phyloP scores from a whole-genome alignment of 2,329 filamentous ascomycete genomes.

The Fusarium ramigenum region DNA sequence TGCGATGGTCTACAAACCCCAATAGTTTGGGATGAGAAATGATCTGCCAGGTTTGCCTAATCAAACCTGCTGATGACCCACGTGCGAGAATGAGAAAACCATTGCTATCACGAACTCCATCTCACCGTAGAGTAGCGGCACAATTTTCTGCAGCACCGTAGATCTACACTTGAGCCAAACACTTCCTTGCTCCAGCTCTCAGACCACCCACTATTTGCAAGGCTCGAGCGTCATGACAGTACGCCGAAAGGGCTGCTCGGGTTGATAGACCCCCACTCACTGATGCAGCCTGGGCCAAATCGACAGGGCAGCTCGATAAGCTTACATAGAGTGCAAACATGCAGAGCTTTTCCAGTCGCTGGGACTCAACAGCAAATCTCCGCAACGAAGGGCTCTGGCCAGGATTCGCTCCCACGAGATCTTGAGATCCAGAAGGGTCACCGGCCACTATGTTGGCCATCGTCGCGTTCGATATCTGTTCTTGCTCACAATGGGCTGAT shows the following conservation, averaged over 20 bases:
- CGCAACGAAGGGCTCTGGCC: background rate
- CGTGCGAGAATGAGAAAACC: background rate
- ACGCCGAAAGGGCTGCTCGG: background rate
- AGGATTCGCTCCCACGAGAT: conserved; percentile 7
- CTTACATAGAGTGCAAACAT: conserved; percentile 15
- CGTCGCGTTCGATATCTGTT: background rate
- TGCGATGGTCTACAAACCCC: background rate
- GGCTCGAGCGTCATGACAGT: conserved; percentile 19
- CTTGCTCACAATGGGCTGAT: background rate
- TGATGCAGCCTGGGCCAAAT: background rate
- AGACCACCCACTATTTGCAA: background rate
- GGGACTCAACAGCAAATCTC: background rate
- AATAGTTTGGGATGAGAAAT: background rate
- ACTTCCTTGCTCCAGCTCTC: conserved; percentile 6
- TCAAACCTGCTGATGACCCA: background rate
- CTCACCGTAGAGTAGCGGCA: background rate
- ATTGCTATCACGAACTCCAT: too few species aligned
- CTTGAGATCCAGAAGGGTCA: conserved; percentile 1
- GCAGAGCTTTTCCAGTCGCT: conserved; percentile 14
- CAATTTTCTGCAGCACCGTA: background rate
- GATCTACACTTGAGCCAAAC: background rate
- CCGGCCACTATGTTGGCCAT: background rate
- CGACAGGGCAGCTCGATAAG: conserved; percentile 18
- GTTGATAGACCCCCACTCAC: conserved; percentile 1
- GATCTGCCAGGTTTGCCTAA: background rate